Evolutionary conservation across 805 yeast genomes (phyloP), one percentile per base, ranked within the genome.

Genomic region (Candida ovalis): DNA sequence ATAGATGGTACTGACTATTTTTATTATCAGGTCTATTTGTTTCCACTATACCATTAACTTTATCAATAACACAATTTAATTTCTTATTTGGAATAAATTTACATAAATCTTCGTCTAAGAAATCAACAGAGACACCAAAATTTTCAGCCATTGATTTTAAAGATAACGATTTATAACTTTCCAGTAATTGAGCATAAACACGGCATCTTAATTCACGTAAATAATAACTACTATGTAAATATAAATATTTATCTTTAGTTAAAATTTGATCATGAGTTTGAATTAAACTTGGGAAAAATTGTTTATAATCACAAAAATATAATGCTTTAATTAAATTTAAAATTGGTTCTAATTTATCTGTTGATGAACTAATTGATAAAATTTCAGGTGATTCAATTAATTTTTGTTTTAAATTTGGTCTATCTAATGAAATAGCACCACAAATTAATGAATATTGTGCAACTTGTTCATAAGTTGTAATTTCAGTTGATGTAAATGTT

Each of bases 11-110:
- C 70, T 92, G 98, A 48, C 88, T 86, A 64, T 94, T 92, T 71
- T 94, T 94, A 71, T 86, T 90, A 67, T 94, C 99, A 1, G 97
- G 97, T 57, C 98, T 79, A 69, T 90, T 94, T 17, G 99, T 94
- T 66, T 88, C 95, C 54, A 94, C 88, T 52, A 94, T 88, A 13
- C 96, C 98, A 67, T 90, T 88, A 44, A 94, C 98, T 63, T 88
- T 81, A 67, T 94, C 99, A 62, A 94, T 89, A 44, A 94, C 91
- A 71, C 99, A 94, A 71, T 91, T 92, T 64, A 94, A 77, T 69
- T 89, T 89, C 65, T 91, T 90, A 68, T 84, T 91, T 35, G 97
- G 96, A 59, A 94, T 89, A 64, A 92, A 89, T 63, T 84, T 86
- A 60, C 96, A 81, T 57, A 94, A 74, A 66, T 94, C 99, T 46